A percentile compares a stretch with the other conserved stretches of the same genome.
Evolutionary conservation across 495 filamentous ascomycete species (phyloP).

Genomic region (Neurospora terricola): DNA sequence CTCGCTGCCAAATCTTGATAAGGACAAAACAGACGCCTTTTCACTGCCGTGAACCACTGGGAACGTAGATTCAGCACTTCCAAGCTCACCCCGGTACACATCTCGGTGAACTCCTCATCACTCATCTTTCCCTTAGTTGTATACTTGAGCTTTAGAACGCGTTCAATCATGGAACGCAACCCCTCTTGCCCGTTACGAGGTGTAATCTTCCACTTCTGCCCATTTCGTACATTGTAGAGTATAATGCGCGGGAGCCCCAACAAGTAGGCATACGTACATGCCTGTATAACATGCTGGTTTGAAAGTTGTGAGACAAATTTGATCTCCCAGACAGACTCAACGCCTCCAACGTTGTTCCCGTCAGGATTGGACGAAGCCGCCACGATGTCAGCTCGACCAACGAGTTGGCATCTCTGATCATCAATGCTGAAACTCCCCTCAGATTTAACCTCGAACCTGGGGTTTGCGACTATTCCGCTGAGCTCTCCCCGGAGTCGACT

Average conservation of each 20-base stretch:
- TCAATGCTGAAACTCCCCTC: neutral
- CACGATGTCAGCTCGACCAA: conserved; percentile 2
- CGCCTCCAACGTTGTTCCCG: neutral
- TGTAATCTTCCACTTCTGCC: conserved; percentile 4
- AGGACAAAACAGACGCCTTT: neutral
- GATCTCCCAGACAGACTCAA: conserved; percentile 8
- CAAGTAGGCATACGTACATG: conserved; percentile 6
- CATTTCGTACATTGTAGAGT: conserved; percentile 8
- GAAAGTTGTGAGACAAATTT: conserved; percentile 9
- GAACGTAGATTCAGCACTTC: neutral
- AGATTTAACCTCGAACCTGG: neutral
- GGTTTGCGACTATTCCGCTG: neutral
- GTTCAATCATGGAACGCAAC: conserved; percentile 7
- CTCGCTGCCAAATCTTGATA: no score
- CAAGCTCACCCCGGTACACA: neutral
- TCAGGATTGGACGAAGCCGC: neutral
- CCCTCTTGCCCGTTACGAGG: conserved; percentile 5
- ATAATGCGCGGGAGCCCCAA: conserved; percentile 4
- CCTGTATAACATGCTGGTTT: conserved; percentile 5
- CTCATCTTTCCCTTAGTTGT: neutral
- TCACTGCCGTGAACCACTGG: neutral
- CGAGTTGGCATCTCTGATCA: neutral
- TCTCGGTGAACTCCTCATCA: neutral
- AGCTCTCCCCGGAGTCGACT: neutral
- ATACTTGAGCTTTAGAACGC: conserved; percentile 5